Base-by-base conservation (phyloP, 768 basidiomycete genomes). In the Lyophyllum shimeji region DNA sequence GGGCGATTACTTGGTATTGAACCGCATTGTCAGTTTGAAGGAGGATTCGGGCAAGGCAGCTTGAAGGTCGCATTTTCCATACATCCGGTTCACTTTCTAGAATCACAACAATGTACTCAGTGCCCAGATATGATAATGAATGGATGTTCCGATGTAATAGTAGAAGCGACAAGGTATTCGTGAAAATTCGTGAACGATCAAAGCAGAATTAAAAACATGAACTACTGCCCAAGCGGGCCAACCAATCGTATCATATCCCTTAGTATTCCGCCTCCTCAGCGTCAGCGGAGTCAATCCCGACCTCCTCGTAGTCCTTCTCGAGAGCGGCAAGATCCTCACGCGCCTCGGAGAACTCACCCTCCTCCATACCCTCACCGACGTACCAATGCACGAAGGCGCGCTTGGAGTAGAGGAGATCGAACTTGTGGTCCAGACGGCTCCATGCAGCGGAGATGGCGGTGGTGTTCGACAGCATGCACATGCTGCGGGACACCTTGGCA, bases 291-390 rank as follows among this genome's bases (percentile, higher is more conserved):
- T 81, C 81, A 27, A 73, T 76, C 60, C 78, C 81, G 66, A 82
- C 93, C 70, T 97, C 93, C 71, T 93, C 92, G 65, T 94, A 95
- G 63, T 94, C 93, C 74, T 94, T 97, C 81, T 98, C 96, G 53
- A 99, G 86, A n/a, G 96, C 96, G n/a, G 96, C 97, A 55, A 99
- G 87, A 71, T 99, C 96, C 77, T 99, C 97, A 57, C 96, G 90
- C 18, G 96, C 96, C 78, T 98, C 96, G 18, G 93, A 95, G 79
- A 98, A 98, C 77, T 99, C 96, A 71, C 96, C 96, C 83, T 85
- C 96, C 71, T 98, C 96, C 96, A 98, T 98, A 80, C 96, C 96
- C 76, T 98, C 95, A 69, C 95, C 95, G 60, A 97, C 95, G 67
- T 95, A 96, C 94, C 93, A 90, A 73, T 91, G 89, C n/a, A 90